phyloP scores from a whole-genome alignment of 2,329 filamentous ascomycete species.

The Xylariaceae sp. region DNA sequence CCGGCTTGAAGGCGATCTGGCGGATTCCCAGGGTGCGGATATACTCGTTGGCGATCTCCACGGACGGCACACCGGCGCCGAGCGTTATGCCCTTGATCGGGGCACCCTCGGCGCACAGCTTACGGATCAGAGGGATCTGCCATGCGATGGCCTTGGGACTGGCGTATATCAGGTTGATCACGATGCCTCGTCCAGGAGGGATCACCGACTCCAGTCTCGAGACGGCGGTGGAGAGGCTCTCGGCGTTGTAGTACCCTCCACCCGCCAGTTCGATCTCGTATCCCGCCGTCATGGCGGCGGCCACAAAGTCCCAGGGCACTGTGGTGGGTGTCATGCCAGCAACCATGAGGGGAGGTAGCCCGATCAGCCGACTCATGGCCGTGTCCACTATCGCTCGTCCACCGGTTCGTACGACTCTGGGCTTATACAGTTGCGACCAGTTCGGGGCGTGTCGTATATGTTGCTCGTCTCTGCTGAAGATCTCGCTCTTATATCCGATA shows the following conservation, averaged over 20 bases:
- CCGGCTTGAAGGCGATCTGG: slow-evolving; percentile 92
- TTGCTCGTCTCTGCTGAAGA: slow-evolving; percentile 94
- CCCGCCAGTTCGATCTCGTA: slow-evolving; percentile 89
- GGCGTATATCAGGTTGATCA: slow-evolving; percentile 86
- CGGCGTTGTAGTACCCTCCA: slow-evolving; percentile 81
- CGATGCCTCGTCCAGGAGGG: slow-evolving; percentile 79
- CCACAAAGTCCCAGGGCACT: slow-evolving; percentile 85
- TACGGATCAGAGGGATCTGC: slow-evolving; percentile 81
- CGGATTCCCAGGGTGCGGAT: slow-evolving; percentile 89
- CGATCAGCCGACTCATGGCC: slow-evolving; percentile 85
- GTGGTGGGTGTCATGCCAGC: slow-evolving; percentile 92
- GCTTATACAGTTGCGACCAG: slow-evolving; percentile 96
- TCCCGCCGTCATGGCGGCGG: slow-evolving; percentile 92
- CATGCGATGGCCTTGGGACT: slow-evolving; percentile 84
- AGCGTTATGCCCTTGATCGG: slow-evolving; percentile 91
- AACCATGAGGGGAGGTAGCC: slow-evolving; percentile 81
- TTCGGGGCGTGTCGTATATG: slow-evolving; percentile 93
- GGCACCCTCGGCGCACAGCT: slow-evolving; percentile 76
- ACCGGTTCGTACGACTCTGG: slow-evolving; percentile 86
- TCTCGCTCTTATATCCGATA: slow-evolving; percentile 96
- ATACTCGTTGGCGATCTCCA: slow-evolving; percentile 89
- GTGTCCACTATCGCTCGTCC: slow-evolving; percentile 89
- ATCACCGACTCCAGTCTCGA: slow-evolving; percentile 80
- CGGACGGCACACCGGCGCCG: slow-evolving; percentile 86
- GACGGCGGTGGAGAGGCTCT: slow-evolving; percentile 76